A percentile compares a stretch with the other conserved stretches of the same genome.
Evolutionary conservation across 495 filamentous ascomycete species (phyloP).

Genomic region (Choiromyces venosus): DNA sequence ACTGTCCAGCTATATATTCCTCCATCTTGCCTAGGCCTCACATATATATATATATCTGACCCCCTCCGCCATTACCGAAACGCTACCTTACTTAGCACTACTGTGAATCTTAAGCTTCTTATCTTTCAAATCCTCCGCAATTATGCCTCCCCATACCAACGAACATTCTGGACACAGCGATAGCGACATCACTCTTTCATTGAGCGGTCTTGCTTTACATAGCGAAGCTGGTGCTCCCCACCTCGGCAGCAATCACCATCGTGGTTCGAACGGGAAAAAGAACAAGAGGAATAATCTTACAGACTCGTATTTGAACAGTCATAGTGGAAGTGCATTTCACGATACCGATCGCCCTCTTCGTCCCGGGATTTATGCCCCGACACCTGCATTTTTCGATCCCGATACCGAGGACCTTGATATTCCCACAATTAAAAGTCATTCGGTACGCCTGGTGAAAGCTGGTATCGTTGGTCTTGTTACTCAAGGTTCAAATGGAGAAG

Average conservation of each 20-base stretch:
- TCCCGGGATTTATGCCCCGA: conserved; percentile 81
- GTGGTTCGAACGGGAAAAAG: conserved; percentile 21
- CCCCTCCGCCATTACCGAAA: neutral
- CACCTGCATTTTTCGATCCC: conserved; percentile 83
- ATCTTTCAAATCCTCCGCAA: neutral
- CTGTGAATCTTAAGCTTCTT: neutral
- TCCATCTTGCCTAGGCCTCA: conserved; percentile 2
- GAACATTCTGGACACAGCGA: conserved; percentile 23
- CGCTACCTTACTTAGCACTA: neutral
- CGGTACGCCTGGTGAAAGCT: conserved; percentile 72
- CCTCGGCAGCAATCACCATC: conserved; percentile 13
- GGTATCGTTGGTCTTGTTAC: conserved; percentile 76
- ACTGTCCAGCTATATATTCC: conserved; percentile 9
- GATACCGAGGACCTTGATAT: conserved; percentile 75
- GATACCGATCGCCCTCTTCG: conserved; percentile 56
- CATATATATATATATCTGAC: neutral
- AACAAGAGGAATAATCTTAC: conserved; percentile 15
- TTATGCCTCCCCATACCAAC: conserved; percentile 39
- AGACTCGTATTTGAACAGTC: neutral
- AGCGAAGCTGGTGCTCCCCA: conserved; percentile 33
- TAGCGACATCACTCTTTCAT: conserved; percentile 22
- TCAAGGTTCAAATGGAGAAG: conserved; percentile 88
- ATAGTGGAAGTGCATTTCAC: conserved; percentile 16
- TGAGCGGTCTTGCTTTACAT: conserved; percentile 28
- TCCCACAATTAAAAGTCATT: conserved; percentile 64